Evolutionary conservation across 148 eudicot genomes (phyloP), one percentile per base, ranked within the genome.

Genomic region (Chenopodium suecicum): DNA sequence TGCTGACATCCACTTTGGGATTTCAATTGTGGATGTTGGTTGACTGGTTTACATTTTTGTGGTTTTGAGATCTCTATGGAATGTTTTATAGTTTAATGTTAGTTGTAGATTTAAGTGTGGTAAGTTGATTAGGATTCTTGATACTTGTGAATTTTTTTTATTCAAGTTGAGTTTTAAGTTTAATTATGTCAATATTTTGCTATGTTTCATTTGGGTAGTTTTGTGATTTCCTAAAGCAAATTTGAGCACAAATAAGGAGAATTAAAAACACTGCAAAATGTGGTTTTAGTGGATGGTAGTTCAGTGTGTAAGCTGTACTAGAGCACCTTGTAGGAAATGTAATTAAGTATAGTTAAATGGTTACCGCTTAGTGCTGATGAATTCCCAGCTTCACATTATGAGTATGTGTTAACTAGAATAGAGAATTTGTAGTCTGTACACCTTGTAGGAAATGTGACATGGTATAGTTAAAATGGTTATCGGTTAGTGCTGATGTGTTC

Each of bases 71-170:
- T 68, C 74, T 69, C 17, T 11, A 71, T 47, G 69, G 46, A 34
- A 48, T 70, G 32, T 78, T 46, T 50, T 64, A 19, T 79, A 34
- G 48, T 27, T 70, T 58, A 25, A 5, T 37, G 48, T 77, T 77
- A 41, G 79, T 54, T 41, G 4, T 73, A 80, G 74, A 31, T 64
- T 71, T n/a, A 74, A 44, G 73, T 52, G 68, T 54, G 22, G n/a
- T 52, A 72, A 64, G 77, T 44, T 25, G 75, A 48, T 9, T 13
- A 25, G 27, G 65, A 54, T 16, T 44, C 60, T 74, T n/a, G 20
- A 70, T 69, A 17, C 37, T 17, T 13, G 23, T 68, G 74, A 37
- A 20, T 70, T 29, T 70, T 23, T 23, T 31, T 44, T 34, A 52
- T 16, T 31, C 62, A 47, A 37, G 68, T 44, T 78, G 65, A 44